These are phyloP conservation scores for Oenanthe sinensis DNA, from an alignment of 129 eudicot genomes.

Conservation along the genomic window DNA sequence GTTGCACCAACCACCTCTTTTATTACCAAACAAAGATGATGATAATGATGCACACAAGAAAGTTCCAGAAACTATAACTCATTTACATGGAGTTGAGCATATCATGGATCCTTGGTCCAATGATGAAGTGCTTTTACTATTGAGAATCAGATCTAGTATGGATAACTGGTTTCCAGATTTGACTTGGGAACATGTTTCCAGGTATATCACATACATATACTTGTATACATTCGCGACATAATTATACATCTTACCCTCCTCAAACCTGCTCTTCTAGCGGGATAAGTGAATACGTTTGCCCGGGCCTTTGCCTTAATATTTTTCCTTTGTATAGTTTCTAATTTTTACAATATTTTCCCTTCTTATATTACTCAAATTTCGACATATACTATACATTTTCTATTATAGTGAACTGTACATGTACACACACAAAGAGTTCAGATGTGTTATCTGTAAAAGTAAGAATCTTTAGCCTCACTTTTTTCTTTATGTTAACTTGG, in stretches of 20 bases:
- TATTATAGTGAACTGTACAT: neutral
- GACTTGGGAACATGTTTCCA: constrained; percentile 84
- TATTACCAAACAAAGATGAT: constrained; percentile 15
- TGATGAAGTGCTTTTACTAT: constrained; percentile 59
- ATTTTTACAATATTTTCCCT: too few species aligned
- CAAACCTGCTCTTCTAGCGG: too few species aligned
- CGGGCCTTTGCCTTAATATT: too few species aligned
- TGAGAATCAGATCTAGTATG: constrained; percentile 68
- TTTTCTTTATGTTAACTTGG: neutral
- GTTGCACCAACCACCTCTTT: constrained; percentile 20
- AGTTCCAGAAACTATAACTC: neutral
- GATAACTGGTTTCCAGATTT: constrained; percentile 68
- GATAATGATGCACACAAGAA: neutral
- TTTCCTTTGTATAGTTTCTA: too few species aligned
- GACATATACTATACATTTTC: too few species aligned
- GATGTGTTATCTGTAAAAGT: neutral
- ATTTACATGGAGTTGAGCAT: neutral
- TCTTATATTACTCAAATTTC: too few species aligned
- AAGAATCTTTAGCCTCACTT: neutral
- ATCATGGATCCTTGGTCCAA: constrained; percentile 46
- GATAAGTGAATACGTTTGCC: too few species aligned
- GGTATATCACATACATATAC: constrained; percentile 25
- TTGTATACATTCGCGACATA: neutral
- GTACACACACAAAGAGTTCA: neutral
- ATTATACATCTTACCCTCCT: too few species aligned